These are phyloP conservation scores for Metschnikowia dekortorum DNA, from an alignment of 805 yeast species.

Conservation along the genomic window DNA sequence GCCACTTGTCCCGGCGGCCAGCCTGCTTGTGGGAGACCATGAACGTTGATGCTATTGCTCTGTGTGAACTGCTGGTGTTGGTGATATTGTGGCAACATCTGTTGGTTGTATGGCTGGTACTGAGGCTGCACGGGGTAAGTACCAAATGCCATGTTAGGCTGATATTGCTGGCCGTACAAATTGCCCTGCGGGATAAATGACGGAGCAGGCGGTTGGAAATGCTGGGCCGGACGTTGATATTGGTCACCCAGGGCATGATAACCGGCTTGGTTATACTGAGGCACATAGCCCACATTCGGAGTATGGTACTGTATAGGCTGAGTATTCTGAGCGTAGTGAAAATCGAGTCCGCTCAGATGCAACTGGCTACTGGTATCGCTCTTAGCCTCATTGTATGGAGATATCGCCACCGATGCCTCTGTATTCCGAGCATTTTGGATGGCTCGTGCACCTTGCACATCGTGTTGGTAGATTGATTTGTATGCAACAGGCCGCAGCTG, in stretches of 20 bases:
- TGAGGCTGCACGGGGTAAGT: constrained; percentile 2
- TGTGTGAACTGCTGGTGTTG: background rate
- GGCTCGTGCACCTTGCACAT: background rate
- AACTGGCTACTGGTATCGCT: background rate
- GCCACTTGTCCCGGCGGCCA: background rate
- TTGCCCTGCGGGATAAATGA: constrained; percentile 6
- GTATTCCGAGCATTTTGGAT: background rate
- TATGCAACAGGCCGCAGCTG: background rate
- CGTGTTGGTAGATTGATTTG: constrained; percentile 1
- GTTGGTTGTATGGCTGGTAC: constrained; percentile 11
- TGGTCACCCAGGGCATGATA: constrained; percentile 10
- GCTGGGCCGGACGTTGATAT: constrained; percentile 4
- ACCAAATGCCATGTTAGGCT: constrained; percentile 6
- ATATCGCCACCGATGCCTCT: background rate
- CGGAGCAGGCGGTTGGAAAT: constrained; percentile 5
- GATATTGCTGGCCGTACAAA: constrained; percentile 8
- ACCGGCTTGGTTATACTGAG: background rate
- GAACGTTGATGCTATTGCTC: background rate
- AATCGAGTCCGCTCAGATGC: background rate
- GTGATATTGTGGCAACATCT: background rate
- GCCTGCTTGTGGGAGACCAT: background rate
- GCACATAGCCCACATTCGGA: background rate
- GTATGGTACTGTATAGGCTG: background rate
- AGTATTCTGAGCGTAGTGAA: background rate
- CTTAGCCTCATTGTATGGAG: background rate